Conservation (phyloP, 2,329 filamentous ascomycete species). For the Trichoderma cornu-damae region DNA sequence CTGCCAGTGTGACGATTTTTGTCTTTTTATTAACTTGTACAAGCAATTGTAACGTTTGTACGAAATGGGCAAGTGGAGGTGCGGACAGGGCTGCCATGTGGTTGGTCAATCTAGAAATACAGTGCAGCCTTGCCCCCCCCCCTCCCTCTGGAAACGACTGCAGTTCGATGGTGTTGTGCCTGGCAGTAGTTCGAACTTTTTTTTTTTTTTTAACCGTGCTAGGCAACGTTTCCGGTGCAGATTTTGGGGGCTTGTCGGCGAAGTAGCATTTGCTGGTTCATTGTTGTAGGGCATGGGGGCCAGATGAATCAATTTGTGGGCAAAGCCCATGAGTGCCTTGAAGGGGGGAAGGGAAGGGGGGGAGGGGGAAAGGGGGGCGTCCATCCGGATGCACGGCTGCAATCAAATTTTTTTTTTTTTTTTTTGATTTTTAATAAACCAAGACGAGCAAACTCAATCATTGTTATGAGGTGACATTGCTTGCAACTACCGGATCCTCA, state of each 20-base stretch:
- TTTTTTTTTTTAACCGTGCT: background rate
- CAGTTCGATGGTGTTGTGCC: constrained; percentile 1
- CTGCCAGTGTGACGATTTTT: background rate
- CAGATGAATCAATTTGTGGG: no score
- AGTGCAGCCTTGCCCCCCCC: background rate
- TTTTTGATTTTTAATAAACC: no score
- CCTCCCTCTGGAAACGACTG: background rate
- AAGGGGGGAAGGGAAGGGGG: no score
- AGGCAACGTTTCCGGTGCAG: background rate
- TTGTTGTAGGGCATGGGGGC: background rate
- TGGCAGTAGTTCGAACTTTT: constrained; percentile 16
- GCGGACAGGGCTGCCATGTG: constrained; percentile 11
- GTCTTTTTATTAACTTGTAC: no score
- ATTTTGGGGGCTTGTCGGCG: background rate
- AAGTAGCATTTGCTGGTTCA: no score
- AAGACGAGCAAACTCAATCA: background rate
- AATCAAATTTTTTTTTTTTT: no score
- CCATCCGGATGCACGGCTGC: background rate
- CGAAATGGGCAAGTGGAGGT: constrained; percentile 7
- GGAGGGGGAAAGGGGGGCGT: background rate
- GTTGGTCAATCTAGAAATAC: constrained; percentile 7
- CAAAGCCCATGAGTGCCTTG: background rate
- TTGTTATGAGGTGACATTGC: constrained; percentile 7
- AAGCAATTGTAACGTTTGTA: background rate
- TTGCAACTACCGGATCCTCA: constrained; percentile 1